Conservation (phyloP, 1,139 yeast species). For the Suhomyces coccinellae region DNA sequence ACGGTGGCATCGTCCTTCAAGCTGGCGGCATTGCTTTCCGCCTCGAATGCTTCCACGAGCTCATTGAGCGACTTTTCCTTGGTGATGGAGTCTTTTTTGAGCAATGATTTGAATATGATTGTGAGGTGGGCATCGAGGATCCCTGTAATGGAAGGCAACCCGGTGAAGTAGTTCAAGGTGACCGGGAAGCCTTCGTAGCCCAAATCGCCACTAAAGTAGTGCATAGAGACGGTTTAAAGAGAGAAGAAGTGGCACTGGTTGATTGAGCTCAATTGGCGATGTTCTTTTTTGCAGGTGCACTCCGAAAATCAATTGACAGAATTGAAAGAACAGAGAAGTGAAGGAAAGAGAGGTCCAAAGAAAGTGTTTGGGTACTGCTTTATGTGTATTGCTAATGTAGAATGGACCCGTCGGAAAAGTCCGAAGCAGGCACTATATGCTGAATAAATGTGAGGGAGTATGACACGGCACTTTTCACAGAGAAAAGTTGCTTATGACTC, state of each 20-base stretch:
- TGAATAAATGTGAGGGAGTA: not conserved
- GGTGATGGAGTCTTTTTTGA: conserved; percentile 80
- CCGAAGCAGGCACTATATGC: not conserved
- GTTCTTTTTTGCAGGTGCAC: not conserved
- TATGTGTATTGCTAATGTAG: too few relatives aligned
- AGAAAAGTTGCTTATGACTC: not conserved
- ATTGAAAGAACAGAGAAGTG: not conserved
- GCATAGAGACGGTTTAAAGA: not conserved
- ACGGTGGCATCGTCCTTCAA: conserved; percentile 33
- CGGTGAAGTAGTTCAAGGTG: conserved; percentile 73
- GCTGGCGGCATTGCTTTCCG: not conserved
- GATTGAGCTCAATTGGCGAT: not conserved
- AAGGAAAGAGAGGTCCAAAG: not conserved
- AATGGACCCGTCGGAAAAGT: not conserved
- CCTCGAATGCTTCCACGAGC: conserved; percentile 25
- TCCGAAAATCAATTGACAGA: too few relatives aligned
- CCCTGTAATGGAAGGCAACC: conserved; percentile 67
- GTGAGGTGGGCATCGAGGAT: conserved; percentile 60
- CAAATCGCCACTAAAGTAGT: conserved; percentile 24
- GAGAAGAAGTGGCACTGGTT: too few relatives aligned
- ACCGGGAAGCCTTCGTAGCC: conserved; percentile 64
- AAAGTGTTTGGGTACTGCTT: not conserved
- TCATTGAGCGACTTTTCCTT: conserved; percentile 77
- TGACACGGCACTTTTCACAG: not conserved
- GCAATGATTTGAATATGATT: conserved; percentile 68